These are phyloP conservation scores for Alternaria dauci DNA, from an alignment of 2,329 filamentous ascomycete genomes.

Conservation along the genomic window DNA sequence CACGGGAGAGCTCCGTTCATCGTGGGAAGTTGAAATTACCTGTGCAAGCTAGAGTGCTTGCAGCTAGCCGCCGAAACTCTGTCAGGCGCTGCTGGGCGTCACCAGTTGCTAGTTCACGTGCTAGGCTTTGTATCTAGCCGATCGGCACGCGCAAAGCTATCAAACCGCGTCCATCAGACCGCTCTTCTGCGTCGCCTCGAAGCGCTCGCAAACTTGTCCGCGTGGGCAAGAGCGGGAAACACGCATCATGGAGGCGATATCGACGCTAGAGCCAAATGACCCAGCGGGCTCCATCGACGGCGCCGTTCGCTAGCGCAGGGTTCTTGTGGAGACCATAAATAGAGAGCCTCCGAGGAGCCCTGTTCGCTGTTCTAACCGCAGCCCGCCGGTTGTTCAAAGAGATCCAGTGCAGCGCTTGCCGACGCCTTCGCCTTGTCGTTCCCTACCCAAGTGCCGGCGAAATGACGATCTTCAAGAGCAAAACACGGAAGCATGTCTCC, in stretches of 20 bases:
- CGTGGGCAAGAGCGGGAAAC: conserved; percentile 18
- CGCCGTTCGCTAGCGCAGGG: conserved; percentile 14
- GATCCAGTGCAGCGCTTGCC: conserved; percentile 5
- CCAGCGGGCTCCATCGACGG: conserved; percentile 14
- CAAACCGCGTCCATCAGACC: conserved; percentile 11
- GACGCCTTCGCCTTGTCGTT: neutral
- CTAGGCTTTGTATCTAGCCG: conserved; percentile 8
- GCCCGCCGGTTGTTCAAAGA: conserved; percentile 17
- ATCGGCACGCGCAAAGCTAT: conserved; percentile 5
- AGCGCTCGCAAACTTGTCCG: conserved; percentile 9
- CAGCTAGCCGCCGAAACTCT: conserved; percentile 24
- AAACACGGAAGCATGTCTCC: conserved; percentile 21
- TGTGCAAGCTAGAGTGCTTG: conserved; percentile 18
- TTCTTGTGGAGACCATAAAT: conserved; percentile 13
- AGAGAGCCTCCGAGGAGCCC: conserved; percentile 7
- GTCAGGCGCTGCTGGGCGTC: conserved; percentile 7
- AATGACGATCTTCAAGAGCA: conserved; percentile 4
- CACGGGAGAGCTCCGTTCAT: conserved; percentile 6
- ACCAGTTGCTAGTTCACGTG: conserved; percentile 26
- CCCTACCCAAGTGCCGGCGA: conserved; percentile 1
- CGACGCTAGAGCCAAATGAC: conserved; percentile 11
- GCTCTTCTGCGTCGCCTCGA: conserved; percentile 13
- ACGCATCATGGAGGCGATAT: conserved; percentile 14
- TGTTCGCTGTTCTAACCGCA: conserved; percentile 7
- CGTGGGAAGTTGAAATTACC: conserved; percentile 25